A percentile compares a stretch with the other conserved stretches of the same genome.
phyloP scores from a whole-genome alignment of 352 stramenopile species.

The Blastocystis sp. region DNA sequence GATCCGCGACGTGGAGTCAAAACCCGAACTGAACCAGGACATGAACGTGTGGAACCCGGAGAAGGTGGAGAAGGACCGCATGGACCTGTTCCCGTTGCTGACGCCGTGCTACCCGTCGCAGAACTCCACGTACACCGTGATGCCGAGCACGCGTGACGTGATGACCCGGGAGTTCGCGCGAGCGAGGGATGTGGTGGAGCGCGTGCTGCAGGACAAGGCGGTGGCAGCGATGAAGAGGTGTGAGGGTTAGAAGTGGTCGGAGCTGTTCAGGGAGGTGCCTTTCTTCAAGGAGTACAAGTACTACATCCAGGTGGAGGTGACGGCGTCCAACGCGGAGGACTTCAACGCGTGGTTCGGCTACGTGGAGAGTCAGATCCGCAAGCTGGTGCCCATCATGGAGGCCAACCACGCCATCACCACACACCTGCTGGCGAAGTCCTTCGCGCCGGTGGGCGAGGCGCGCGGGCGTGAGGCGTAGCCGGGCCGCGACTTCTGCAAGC shows the following conservation, averaged over 20 bases:
- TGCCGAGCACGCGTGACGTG: slow-evolving; percentile 82
- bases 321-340: slow-evolving; percentile 81
- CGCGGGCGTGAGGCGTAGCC: neutral
- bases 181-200: slow-evolving; percentile 71
- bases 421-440: slow-evolving; percentile 75
- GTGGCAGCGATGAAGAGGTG: neutral
- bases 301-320: slow-evolving; percentile 86
- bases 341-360: slow-evolving; percentile 87
- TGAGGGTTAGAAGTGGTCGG: slow-evolving; percentile 73
- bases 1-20: slow-evolving; percentile 33
- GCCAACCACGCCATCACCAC: slow-evolving; percentile 71
- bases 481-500: slow-evolving; percentile 17
- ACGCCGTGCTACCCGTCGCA: slow-evolving; percentile 93
- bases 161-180: slow-evolving; percentile 82
- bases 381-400: slow-evolving; percentile 79
- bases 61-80: slow-evolving; percentile 79
- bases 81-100: slow-evolving; percentile 96
- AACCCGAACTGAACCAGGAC: slow-evolving; percentile 52
- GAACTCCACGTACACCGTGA: slow-evolving; percentile 96
- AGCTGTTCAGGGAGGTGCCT: slow-evolving; percentile 79
- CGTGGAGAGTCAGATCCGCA: slow-evolving; percentile 86
- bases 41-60: slow-evolving; percentile 85
- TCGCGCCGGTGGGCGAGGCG: slow-evolving; percentile 55
- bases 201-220: slow-evolving; percentile 72
- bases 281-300: slow-evolving; percentile 84